These are phyloP conservation scores for Myrmaecium sp. DNA, from an alignment of 2,329 filamentous ascomycete species.

Conservation along the genomic window DNA sequence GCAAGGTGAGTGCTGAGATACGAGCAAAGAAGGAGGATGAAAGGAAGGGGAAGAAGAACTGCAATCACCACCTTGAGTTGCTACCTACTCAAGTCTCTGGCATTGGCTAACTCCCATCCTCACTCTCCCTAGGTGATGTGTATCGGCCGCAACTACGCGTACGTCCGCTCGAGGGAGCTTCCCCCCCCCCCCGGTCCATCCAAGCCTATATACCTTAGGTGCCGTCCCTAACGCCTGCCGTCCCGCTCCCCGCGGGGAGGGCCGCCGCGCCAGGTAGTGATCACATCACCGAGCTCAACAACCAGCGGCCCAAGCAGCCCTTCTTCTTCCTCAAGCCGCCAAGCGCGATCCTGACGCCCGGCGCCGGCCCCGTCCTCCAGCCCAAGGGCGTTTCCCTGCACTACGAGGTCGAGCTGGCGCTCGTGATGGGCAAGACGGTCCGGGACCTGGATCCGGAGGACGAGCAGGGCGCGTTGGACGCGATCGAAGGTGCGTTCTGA, in stretches of 20 bases:
- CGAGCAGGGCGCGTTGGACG: slow-evolving; percentile 57
- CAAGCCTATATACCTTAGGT: neutral
- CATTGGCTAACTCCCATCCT: slow-evolving; percentile 4
- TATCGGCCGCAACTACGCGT: slow-evolving; percentile 95
- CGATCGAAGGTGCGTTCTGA: slow-evolving; percentile 51
- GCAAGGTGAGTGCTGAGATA: too few species aligned
- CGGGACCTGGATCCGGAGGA: slow-evolving; percentile 62
- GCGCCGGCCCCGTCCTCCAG: slow-evolving; percentile 61
- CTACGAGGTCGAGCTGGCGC: slow-evolving; percentile 86
- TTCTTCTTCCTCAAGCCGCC: slow-evolving; percentile 98
- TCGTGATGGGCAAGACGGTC: slow-evolving; percentile 71
- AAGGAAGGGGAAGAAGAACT: too few species aligned
- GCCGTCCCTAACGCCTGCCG: neutral
- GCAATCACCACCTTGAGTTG: neutral
- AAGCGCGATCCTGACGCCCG: slow-evolving; percentile 66
- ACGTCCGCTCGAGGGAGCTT: too few species aligned
- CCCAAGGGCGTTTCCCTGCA: slow-evolving; percentile 75
- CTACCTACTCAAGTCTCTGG: slow-evolving; percentile 1
- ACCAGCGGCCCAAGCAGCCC: slow-evolving; percentile 72
- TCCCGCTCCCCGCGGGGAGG: slow-evolving; percentile 1
- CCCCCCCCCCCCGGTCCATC: slow-evolving; percentile 2
- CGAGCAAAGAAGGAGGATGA: too few species aligned
- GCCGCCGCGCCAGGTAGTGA: slow-evolving; percentile 38
- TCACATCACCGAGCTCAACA: slow-evolving; percentile 86
- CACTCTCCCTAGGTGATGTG: slow-evolving; percentile 51